A percentile compares a stretch with the other conserved stretches of the same genome.
Conservation (phyloP, 1,284 basidiomycete genomes). For the Sporisorium exsertum region DNA sequence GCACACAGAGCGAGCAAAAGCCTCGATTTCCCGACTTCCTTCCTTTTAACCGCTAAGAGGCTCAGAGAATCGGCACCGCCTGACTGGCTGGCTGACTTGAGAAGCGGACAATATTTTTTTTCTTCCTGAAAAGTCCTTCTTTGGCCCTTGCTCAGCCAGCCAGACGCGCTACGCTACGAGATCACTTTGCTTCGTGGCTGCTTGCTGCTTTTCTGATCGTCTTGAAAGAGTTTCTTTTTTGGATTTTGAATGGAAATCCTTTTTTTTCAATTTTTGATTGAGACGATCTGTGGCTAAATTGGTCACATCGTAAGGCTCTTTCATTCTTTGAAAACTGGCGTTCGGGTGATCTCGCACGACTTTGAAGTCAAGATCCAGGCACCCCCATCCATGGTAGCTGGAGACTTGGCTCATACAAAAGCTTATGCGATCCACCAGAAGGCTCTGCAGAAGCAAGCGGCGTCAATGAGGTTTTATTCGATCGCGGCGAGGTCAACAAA, state of each 20-base stretch:
- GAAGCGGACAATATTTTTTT: constrained; percentile 14
- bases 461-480: not conserved
- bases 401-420: not conserved
- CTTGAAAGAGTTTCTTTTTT: not conserved
- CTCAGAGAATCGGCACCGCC: not conserved
- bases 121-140: not conserved
- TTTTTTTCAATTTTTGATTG: constrained; percentile 19
- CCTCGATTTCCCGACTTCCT: constrained; percentile 27
- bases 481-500: not conserved
- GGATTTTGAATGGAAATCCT: not conserved
- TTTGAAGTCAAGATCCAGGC: not conserved
- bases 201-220: constrained; percentile 2
- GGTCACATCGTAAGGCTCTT: not conserved
- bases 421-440: not conserved
- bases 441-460: not conserved
- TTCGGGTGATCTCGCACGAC: constrained; percentile 5
- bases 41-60: not conserved
- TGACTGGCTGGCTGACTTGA: constrained; percentile 13
- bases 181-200: constrained; percentile 27
- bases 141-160: not conserved
- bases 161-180: constrained; percentile 39
- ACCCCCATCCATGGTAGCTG: constrained; percentile 6
- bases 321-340: not conserved
- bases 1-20: not conserved
- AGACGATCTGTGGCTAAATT: not conserved